These are phyloP conservation scores for Russula sp. DNA, from an alignment of 768 basidiomycete species.

Conservation along the genomic window DNA sequence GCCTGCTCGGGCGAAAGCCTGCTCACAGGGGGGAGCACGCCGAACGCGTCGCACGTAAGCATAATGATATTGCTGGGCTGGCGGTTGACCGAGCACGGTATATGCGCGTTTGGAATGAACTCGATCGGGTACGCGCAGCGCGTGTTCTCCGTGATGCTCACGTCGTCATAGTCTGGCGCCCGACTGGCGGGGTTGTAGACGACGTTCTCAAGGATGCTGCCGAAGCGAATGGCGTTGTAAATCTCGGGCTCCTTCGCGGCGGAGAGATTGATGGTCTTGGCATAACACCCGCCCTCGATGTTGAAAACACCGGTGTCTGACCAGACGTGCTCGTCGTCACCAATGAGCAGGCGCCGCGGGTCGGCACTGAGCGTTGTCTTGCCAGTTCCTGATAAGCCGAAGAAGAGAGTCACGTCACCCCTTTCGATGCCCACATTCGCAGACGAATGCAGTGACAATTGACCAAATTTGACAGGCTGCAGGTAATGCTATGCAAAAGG, in stretches of 20 bases:
- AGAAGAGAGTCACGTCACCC: constrained; percentile 95
- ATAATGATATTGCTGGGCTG: constrained; percentile 96
- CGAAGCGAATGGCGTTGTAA: constrained; percentile 89
- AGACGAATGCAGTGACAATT: constrained; percentile 95
- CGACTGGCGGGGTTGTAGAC: constrained; percentile 87
- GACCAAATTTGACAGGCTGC: constrained; percentile 97
- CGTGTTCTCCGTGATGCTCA: constrained; percentile 97
- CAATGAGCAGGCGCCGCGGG: constrained; percentile 87
- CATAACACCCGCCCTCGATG: constrained; percentile 99
- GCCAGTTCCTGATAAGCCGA: constrained; percentile 96
- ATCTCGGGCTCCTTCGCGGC: constrained; percentile 98
- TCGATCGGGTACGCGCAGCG: constrained; percentile 99
- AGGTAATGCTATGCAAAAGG: constrained; percentile 70
- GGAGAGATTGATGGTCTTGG: constrained; percentile 95
- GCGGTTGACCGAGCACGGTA: constrained; percentile 80
- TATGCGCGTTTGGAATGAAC: constrained; percentile 89
- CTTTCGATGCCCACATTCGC: constrained; percentile 90
- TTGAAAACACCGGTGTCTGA: constrained; percentile 98
- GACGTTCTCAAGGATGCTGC: constrained; percentile 97
- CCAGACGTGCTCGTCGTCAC: constrained; percentile 99
- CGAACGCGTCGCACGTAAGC: constrained; percentile 97
- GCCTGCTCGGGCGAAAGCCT: constrained; percentile 92
- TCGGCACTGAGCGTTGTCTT: constrained; percentile 99
- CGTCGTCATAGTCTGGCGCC: constrained; percentile 89
- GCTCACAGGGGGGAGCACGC: constrained; percentile 94